Evolutionary conservation across 1,284 basidiomycete genomes (phyloP), one percentile per base, ranked within the genome.

Genomic region (Cerrena zonata): DNA sequence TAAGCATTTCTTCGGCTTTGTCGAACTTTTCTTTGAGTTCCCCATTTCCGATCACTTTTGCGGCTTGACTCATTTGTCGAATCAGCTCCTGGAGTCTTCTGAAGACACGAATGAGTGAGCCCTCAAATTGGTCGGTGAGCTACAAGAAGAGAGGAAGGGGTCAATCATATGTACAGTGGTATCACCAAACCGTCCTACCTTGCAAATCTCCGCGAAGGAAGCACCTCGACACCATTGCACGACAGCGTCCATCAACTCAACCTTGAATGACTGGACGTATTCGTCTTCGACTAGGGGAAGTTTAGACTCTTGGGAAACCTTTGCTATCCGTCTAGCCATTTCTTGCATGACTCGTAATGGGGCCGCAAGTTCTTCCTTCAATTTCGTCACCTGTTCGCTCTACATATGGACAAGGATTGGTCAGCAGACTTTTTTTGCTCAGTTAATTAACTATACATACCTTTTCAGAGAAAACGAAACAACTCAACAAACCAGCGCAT

Each of bases 381-480:
- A 76, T 60, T 89, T 90, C 2, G 84, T 88, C 25, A 78, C 76
- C 61, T 94, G 86, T 62, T 96, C 92, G 60, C 91, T 95, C 93
- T 95, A 63, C 30, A 36, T 3, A n/a, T 24, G 10, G 49, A 49
- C 30, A 11, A 41, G 50, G 25, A 15, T 27, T 34, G 7, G 36
- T 49, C 47, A 41, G 30, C 13, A 18, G 15, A 23, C 34, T 27
- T 18, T 5, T 23, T 22, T n/a, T 7, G 2, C 15, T 44, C 27
- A 36, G 7, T 22, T 15, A n/a, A 39, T 3, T 3, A 23, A 7
- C 11, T 39, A 18, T 19, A 61, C 76, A n/a, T 49, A 89, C 92
- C 82, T 98, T 98, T 67, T 99, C 96, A 15, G 86, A 80, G 68
- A 99, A 99, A 15, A 99, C 95, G 64, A 99, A 99, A 65, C 95